Evolutionary conservation across 768 basidiomycete species (phyloP).

Genomic region (Fomitopsis serialis): DNA sequence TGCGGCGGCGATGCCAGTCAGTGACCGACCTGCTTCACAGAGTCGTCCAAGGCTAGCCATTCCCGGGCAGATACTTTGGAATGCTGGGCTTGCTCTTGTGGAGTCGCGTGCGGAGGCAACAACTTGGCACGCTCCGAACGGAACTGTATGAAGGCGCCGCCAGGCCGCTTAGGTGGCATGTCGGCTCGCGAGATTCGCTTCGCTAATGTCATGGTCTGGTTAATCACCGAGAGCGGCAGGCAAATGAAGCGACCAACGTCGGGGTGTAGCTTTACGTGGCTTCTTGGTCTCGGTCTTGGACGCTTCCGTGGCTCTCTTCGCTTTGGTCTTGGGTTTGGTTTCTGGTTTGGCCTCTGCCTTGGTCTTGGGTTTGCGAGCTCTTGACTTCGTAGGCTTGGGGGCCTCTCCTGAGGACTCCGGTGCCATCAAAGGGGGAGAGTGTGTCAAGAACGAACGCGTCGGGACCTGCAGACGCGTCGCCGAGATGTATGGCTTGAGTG

Average conservation of each 20-base stretch:
- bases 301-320: constrained; percentile 1
- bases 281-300: background rate
- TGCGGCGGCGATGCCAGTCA: too few relatives aligned
- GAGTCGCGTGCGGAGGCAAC: background rate
- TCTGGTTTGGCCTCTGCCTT: too few relatives aligned
- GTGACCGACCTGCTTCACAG: too few relatives aligned
- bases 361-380: background rate
- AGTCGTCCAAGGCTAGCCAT: too few relatives aligned
- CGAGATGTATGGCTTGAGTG: background rate
- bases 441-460: constrained; percentile 10
- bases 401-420: too few relatives aligned
- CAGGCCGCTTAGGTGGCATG: constrained; percentile 2
- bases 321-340: too few relatives aligned
- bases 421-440: background rate
- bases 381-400: background rate
- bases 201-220: background rate
- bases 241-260: background rate
- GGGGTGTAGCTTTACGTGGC: too few relatives aligned
- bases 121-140: background rate
- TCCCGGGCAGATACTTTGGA: too few relatives aligned
- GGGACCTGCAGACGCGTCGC: background rate
- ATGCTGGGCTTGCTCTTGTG: background rate
- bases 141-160: constrained; percentile 1
- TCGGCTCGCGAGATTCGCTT: constrained; percentile 1
- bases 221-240: background rate